Evolutionary conservation across 768 basidiomycete genomes (phyloP), one percentile per base, ranked within the genome.

Genomic region (Dacryopinax primogenitus): DNA sequence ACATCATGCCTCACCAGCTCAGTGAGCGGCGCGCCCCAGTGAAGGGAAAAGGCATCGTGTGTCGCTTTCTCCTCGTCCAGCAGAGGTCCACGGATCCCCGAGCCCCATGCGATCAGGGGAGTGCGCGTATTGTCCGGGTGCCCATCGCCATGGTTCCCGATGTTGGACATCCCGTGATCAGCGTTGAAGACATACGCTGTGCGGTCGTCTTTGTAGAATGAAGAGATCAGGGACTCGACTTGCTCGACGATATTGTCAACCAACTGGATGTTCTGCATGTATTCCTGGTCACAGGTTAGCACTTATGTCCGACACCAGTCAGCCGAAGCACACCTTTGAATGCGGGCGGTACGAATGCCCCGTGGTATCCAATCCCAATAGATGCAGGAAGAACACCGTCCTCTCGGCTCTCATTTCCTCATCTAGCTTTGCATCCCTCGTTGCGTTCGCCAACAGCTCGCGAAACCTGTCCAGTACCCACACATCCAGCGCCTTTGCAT

Each of bases 101-200:
- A 79, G 0, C 91, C 91, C 91, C 91, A 93, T 1, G 82, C 84
- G 23, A 93, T 78, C 4, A 91, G 78, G 18, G 91, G 91, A 1
- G 91, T 93, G 45, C 89, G 83, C 4, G 90, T 92, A 69, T 87
- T 91, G 71, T 92, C 90, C 0, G 90, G 90, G 70, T 92, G 88
- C 36, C 91, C 91, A 67, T 93, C 91, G 2, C 91, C 91, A 66
- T 93, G 91, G 71, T 92, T 92, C 13, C 91, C 91, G 64, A 90
- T 86, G 33, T 79, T 82, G 2, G 87, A 88, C 91, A 93, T 93
- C 9, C 91, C 91, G 71, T 93, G 91, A 73, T 93, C 91, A 0
- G 91, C 88, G 1, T 88, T 92, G 72, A 90, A 92, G 33, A 92
- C 74, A 71, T 81, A 92, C 66, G 82, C 82, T 0, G 89, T 91